phyloP scores from a whole-genome alignment of 192 early-diverging fungal species.

The Coemansia sp. region DNA sequence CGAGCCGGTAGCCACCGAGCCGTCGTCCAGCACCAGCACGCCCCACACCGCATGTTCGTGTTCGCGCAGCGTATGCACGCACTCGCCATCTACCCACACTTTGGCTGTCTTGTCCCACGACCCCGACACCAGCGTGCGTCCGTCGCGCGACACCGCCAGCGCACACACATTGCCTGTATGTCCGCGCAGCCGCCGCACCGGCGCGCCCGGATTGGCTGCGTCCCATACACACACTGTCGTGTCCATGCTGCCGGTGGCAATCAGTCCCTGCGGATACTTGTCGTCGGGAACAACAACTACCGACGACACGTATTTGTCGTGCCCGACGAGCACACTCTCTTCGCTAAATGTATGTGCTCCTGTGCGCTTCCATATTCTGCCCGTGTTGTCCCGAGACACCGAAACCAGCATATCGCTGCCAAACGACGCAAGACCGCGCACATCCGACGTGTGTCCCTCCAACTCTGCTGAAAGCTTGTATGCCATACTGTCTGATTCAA shows the following conservation, averaged over 20 bases:
- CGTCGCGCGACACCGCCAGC: slow-evolving; percentile 60
- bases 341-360: slow-evolving; percentile 54
- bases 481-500: slow-evolving; percentile 11
- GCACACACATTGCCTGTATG: slow-evolving; percentile 89
- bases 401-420: slow-evolving; percentile 64
- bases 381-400: slow-evolving; percentile 74
- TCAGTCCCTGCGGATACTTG: slow-evolving; percentile 70
- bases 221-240: slow-evolving; percentile 83
- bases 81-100: slow-evolving; percentile 83
- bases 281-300: slow-evolving; percentile 60
- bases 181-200: slow-evolving; percentile 69
- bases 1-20: slow-evolving; percentile 76
- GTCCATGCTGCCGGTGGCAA: slow-evolving; percentile 82
- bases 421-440: slow-evolving; percentile 64
- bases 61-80: slow-evolving; percentile 66
- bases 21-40: slow-evolving; percentile 74
- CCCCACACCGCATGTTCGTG: slow-evolving; percentile 89
- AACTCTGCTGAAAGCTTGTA: slow-evolving; percentile 59
- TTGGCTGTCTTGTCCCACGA: slow-evolving; percentile 95
- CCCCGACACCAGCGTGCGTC: slow-evolving; percentile 82
- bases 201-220: slow-evolving; percentile 55
- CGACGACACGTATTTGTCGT: slow-evolving; percentile 79
- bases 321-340: slow-evolving; percentile 59
- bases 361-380: slow-evolving; percentile 69
- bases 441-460: slow-evolving; percentile 59